phyloP scores from a whole-genome alignment of 2,329 filamentous ascomycete species.

The Volutella citrinella region DNA sequence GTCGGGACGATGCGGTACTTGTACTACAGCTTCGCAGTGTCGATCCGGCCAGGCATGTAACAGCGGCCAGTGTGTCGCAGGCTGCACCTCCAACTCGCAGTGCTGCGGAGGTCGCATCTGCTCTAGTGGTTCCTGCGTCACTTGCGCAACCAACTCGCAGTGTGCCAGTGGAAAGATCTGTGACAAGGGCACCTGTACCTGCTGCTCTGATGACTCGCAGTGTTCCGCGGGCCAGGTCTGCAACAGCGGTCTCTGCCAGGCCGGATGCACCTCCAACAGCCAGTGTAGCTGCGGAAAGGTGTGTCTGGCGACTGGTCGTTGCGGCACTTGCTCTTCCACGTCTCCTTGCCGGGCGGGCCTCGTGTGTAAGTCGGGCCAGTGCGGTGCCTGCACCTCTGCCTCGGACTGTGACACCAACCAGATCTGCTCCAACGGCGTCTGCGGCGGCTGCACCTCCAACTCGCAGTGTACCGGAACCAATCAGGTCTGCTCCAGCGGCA shows the following conservation, averaged over 20 bases:
- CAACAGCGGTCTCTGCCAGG: slow-evolving; percentile 4
- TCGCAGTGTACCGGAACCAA: slow-evolving; percentile 6
- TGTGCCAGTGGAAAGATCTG: slow-evolving; percentile 13
- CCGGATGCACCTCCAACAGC: slow-evolving; percentile 4
- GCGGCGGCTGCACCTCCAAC: slow-evolving; percentile 5
- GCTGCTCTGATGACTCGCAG: slow-evolving; percentile 4
- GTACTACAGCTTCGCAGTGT: neutral
- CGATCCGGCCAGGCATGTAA: slow-evolving; percentile 1
- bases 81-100: slow-evolving; percentile 3
- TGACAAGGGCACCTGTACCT: neutral
- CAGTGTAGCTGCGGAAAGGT: slow-evolving; percentile 5
- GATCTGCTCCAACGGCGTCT: slow-evolving; percentile 7
- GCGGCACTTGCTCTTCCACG: neutral
- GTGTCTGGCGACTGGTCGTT: neutral
- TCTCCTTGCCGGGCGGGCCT: slow-evolving; percentile 2
- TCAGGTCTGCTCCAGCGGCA: slow-evolving; percentile 1
- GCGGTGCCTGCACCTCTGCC: slow-evolving; percentile 5
- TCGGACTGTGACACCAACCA: slow-evolving; percentile 9
- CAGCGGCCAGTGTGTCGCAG: slow-evolving; percentile 7
- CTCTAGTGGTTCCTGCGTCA: slow-evolving; percentile 3
- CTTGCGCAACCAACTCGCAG: slow-evolving; percentile 4
- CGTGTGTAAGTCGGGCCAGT: slow-evolving; percentile 6
- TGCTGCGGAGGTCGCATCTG: slow-evolving; percentile 9
- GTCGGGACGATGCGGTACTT: slow-evolving; percentile 3
- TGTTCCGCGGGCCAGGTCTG: slow-evolving; percentile 5